Conservation (phyloP, 2,329 filamentous ascomycete species). For the Arthrobotrys iridis region DNA sequence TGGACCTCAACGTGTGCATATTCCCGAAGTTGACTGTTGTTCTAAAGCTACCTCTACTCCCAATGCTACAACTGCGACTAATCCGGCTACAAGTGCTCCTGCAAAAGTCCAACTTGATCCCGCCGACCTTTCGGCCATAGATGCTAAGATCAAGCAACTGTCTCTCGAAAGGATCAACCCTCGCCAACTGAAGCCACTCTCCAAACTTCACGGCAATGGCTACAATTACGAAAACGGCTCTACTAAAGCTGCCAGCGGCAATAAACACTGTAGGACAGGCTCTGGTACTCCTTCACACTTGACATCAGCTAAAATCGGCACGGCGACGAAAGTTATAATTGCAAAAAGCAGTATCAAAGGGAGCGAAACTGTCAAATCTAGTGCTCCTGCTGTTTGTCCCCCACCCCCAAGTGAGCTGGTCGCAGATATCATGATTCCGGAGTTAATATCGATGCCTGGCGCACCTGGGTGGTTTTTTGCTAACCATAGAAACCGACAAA, state of each 20-base stretch:
- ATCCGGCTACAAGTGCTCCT: not conserved
- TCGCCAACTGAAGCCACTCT: slow-evolving; percentile 31
- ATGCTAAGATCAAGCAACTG: slow-evolving; percentile 39
- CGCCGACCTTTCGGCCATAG: slow-evolving; percentile 28
- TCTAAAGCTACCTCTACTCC: not conserved
- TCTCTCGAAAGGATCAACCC: slow-evolving; percentile 35
- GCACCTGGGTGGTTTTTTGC: slow-evolving; percentile 29
- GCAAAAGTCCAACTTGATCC: slow-evolving; percentile 1
- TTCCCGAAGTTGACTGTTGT: not conserved
- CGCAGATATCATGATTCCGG: not conserved
- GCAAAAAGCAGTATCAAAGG: not conserved
- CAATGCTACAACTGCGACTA: not conserved
- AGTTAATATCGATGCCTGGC: not conserved
- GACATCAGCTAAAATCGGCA: not conserved
- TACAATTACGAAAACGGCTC: slow-evolving; percentile 4
- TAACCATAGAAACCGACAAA: slow-evolving; percentile 1
- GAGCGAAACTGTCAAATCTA: not conserved
- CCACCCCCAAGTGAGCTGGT: not conserved
- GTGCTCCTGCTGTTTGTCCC: not conserved
- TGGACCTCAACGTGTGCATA: not conserved
- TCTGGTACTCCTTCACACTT: too few relatives aligned
- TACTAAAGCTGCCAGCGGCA: not conserved
- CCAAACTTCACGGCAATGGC: not conserved
- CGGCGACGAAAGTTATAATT: not conserved
- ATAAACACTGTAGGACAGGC: not conserved